A percentile compares a stretch with the other conserved stretches of the same genome.
Conservation (phyloP, 257 asterid genomes). For the Plantago elongata region DNA sequence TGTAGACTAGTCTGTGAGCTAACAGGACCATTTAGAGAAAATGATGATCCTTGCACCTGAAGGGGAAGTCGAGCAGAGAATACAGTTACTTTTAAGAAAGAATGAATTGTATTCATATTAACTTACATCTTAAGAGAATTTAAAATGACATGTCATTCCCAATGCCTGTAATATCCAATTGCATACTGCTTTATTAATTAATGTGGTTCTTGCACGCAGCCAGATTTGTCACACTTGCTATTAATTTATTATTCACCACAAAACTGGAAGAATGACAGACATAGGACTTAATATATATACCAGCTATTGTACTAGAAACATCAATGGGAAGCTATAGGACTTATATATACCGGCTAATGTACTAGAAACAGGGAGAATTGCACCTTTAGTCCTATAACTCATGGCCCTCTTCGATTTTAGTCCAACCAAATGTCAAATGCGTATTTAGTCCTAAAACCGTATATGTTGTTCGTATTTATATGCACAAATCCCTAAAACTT, state of each 20-base stretch:
- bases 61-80: constrained; percentile 9
- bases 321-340: neutral
- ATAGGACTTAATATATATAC: neutral
- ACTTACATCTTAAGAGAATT: neutral
- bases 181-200: no score
- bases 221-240: no score
- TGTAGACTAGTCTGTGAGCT: constrained; percentile 45
- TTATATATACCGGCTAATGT: neutral
- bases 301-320: neutral
- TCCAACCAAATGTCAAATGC: no score
- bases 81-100: neutral
- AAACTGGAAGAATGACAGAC: neutral
- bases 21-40: constrained; percentile 51
- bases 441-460: no score
- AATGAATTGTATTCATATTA: neutral
- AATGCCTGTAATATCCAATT: neutral
- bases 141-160: neutral
- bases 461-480: no score
- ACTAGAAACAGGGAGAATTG: neutral
- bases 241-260: no score
- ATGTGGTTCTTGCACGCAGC: no score
- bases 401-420: no score
- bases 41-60: constrained; percentile 44
- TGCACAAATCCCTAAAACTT: no score
- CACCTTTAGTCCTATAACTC: no score